Percentiles rank a stretch among this genome's conserved stretches.
phyloP scores from a whole-genome alignment of 2,329 filamentous ascomycete genomes.

The Helicocarpus griseus region DNA sequence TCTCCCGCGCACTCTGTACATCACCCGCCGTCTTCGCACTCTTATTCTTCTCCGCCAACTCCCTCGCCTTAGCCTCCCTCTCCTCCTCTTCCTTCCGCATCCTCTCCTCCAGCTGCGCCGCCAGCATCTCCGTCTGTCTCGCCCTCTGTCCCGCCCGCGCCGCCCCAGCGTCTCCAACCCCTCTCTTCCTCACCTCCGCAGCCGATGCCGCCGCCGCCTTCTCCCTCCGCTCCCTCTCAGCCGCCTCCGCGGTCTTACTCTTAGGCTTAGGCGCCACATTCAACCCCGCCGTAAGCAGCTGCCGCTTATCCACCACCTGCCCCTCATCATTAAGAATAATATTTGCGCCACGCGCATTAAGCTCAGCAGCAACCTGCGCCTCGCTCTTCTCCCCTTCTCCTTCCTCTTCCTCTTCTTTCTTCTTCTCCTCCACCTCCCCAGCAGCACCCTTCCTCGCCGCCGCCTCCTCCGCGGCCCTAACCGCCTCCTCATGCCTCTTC shows the following conservation, averaged over 20 bases:
- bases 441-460: conserved; percentile 21
- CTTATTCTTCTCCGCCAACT: conserved; percentile 47
- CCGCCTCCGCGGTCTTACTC: conserved; percentile 13
- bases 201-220: conserved; percentile 8
- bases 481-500: conserved; percentile 45
- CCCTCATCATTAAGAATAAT: conserved; percentile 55
- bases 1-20: conserved; percentile 51
- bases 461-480: conserved; percentile 44
- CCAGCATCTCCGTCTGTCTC: conserved; percentile 52
- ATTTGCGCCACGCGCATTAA: conserved; percentile 42
- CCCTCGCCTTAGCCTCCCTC: conserved; percentile 44
- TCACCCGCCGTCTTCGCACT: conserved; percentile 49
- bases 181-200: background rate
- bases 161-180: conserved; percentile 23
- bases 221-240: conserved; percentile 1
- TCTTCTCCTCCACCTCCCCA: conserved; percentile 21
- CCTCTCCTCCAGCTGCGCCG: conserved; percentile 48
- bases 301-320: conserved; percentile 54
- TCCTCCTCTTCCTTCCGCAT: conserved; percentile 48
- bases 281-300: conserved; percentile 51
- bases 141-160: conserved; percentile 39
- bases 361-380: conserved; percentile 45
- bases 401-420: conserved; percentile 15
- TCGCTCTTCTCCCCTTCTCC: conserved; percentile 37
- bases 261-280: conserved; percentile 51